These are phyloP conservation scores for Pestalotiopsis sp. DNA, from an alignment of 2,329 filamentous ascomycete species.

Conservation along the genomic window DNA sequence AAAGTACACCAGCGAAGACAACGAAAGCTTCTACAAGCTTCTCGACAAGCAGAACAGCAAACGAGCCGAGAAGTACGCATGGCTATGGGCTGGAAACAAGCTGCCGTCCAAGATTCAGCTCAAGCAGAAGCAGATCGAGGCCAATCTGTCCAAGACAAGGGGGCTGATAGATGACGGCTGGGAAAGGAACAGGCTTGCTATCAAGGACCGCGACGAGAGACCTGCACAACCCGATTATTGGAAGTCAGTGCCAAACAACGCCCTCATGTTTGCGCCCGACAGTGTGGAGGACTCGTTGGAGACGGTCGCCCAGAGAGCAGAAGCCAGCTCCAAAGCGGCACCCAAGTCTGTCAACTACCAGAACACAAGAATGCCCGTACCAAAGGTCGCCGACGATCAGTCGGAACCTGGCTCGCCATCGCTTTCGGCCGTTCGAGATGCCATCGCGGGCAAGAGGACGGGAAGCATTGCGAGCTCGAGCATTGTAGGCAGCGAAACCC, in stretches of 20 bases:
- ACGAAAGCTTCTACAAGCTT: constrained; percentile 92
- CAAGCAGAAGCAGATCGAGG: constrained; percentile 63
- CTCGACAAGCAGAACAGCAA: constrained; percentile 89
- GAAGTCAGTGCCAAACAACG: constrained; percentile 74
- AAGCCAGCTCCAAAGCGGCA: constrained; percentile 69
- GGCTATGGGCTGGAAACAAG: constrained; percentile 88
- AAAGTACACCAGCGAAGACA: constrained; percentile 96
- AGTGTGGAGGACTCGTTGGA: constrained; percentile 58
- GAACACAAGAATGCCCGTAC: constrained; percentile 75
- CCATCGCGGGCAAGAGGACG: constrained; percentile 72
- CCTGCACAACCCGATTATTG: constrained; percentile 78
- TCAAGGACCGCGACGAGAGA: constrained; percentile 67
- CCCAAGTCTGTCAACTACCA: constrained; percentile 78
- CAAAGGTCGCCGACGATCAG: constrained; percentile 37
- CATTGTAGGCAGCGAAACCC: constrained; percentile 71
- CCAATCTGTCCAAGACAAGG: constrained; percentile 46
- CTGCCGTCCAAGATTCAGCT: constrained; percentile 78
- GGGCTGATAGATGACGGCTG: constrained; percentile 58
- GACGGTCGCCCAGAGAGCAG: constrained; percentile 68
- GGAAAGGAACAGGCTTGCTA: constrained; percentile 58
- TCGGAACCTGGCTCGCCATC: constrained; percentile 73
- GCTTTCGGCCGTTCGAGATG: constrained; percentile 79
- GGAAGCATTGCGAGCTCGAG: constrained; percentile 62
- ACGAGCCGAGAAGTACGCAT: constrained; percentile 79
- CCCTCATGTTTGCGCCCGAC: constrained; percentile 81